Percentiles rank a stretch among this genome's conserved stretches.
Conservation (phyloP, 177 flowering plant genomes). For the Vitis hybrid region DNA sequence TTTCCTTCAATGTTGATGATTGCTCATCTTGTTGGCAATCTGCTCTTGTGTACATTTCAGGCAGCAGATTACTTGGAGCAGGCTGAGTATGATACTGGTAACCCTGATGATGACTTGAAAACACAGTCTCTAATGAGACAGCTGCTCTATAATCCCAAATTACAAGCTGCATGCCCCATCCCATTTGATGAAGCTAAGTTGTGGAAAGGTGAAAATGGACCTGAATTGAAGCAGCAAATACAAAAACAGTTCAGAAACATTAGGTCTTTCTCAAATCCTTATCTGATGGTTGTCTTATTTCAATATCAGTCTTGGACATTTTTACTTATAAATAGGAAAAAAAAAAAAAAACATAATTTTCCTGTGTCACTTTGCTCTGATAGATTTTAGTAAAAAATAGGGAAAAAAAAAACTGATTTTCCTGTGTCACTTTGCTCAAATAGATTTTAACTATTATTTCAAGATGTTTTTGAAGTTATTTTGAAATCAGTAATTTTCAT, state of each 20-base stretch:
- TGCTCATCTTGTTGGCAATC: neutral
- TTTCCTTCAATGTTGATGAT: no score
- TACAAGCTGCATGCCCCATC: conserved; percentile 85
- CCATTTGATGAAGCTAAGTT: conserved; percentile 98
- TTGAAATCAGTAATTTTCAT: no score
- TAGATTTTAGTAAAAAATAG: no score
- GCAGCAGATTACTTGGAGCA: conserved; percentile 89
- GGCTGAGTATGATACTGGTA: conserved; percentile 92
- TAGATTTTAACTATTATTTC: no score
- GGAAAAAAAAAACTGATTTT: no score
- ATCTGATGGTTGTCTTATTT: neutral
- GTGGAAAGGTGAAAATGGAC: conserved; percentile 96
- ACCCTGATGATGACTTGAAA: conserved; percentile 77
- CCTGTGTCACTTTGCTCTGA: no score
- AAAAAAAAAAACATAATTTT: no score
- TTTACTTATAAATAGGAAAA: no score
- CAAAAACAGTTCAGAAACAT: conserved; percentile 91
- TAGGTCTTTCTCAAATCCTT: conserved; percentile 43
- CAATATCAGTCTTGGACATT: neutral
- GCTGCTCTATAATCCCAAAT: conserved; percentile 65
- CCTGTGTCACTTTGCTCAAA: no score
- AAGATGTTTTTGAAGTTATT: no score
- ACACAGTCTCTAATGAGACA: conserved; percentile 77
- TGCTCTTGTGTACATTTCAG: conserved; percentile 29
- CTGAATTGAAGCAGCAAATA: conserved; percentile 80